A percentile compares a stretch with the other conserved stretches of the same genome.
Evolutionary conservation across 352 stramenopile species (phyloP).

Genomic region (Phytophthora cryptogea): DNA sequence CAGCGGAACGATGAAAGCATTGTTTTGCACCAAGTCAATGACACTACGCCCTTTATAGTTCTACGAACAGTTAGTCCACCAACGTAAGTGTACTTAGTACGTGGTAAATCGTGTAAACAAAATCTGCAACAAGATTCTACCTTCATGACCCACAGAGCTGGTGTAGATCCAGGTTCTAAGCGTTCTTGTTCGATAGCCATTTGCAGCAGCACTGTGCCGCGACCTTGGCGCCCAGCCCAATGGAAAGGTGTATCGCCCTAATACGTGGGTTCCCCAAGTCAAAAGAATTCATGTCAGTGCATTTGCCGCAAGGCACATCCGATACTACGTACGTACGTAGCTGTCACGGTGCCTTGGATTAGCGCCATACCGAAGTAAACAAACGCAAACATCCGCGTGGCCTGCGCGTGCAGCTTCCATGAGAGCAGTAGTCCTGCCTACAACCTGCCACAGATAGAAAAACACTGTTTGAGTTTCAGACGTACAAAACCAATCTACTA

Average conservation of each 20-base stretch:
- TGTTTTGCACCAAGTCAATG: conserved; percentile 48
- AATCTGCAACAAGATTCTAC: conserved; percentile 13
- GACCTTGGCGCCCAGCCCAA: conserved; percentile 59
- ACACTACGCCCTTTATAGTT: conserved; percentile 62
- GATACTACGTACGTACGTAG: conserved; percentile 22
- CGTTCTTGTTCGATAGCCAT: conserved; percentile 50
- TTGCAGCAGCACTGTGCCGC: conserved; percentile 52
- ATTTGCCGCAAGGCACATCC: not conserved
- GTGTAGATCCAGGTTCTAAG: conserved; percentile 25
- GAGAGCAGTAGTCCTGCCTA: conserved; percentile 58
- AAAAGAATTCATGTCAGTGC: not conserved
- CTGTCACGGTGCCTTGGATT: conserved; percentile 46
- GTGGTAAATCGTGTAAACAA: not conserved
- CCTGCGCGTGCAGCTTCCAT: conserved; percentile 66
- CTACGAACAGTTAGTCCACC: conserved; percentile 22
- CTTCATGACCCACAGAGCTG: conserved; percentile 57
- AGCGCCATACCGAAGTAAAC: conserved; percentile 54
- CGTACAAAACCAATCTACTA: too few species aligned
- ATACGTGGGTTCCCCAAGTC: not conserved
- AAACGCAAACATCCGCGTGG: conserved; percentile 46
- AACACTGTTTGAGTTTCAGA: not conserved
- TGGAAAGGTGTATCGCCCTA: conserved; percentile 78
- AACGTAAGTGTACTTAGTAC: not conserved
- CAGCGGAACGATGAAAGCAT: conserved; percentile 49
- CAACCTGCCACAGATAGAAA: conserved; percentile 24